Evolutionary conservation across 1,284 basidiomycete species (phyloP), one percentile per base, ranked within the genome.

Genomic region (Malassezia sp.): DNA sequence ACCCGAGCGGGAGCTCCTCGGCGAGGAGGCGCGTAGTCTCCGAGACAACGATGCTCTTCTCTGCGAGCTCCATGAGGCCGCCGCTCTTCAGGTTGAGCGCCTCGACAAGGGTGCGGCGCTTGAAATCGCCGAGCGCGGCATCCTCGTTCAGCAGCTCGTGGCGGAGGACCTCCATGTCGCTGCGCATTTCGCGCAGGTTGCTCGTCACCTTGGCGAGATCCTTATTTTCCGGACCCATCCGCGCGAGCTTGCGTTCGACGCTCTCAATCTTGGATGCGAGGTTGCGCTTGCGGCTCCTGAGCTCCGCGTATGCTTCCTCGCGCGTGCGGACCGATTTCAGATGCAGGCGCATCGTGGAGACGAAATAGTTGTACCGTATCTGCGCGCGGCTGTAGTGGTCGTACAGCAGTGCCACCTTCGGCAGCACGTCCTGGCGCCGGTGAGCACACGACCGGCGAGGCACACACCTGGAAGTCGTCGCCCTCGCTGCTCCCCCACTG

Each of bases 161-260:
- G 64, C 91, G 86, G 68, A 93, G 74, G 17, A 72, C 65, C 9
- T 63, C 47, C 63, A 91, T 91, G 65, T 91, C 83, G 22, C 81
- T 79, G 32, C 83, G 77, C 30, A 91, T 73, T 14, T 75, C 75
- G 61, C 83, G 82, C 47, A 95, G 74, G 4, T 77, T 71, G 21
- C 87, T 83, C 0, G 81, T 84, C 72, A 93, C 88, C 50, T 75
- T 67, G 15, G 75, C 73, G 27, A 89, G 73, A 60, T 85, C 83
- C 76, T 93, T 95, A 74, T 93, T 82, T 72, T 75, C 87, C 0
- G 84, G 78, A 42, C 78, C 79, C 88, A 93, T 93, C 74, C 84
- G 91, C 67, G 78, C 78, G 21, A 95, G 76, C 71, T 89, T 91
- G 75, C 78, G 83, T 66, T 93, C 88, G 0, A 86, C 86, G n/a